A percentile compares a stretch with the other conserved stretches of the same genome.
Conservation (phyloP, 2,329 filamentous ascomycete species). For the Xylariaceae sp. region DNA sequence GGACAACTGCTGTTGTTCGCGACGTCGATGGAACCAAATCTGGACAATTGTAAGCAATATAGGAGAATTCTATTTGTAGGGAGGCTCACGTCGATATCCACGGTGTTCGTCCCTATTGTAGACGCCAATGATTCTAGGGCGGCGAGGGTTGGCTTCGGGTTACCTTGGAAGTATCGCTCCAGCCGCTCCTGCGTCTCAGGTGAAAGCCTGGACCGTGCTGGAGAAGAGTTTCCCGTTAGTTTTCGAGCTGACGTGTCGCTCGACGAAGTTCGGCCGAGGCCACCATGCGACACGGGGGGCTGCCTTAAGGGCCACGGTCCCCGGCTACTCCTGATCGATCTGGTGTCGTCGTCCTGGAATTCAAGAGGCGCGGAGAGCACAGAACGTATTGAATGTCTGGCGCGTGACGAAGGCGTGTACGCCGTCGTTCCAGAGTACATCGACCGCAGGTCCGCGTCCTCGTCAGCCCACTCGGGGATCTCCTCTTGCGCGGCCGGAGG, state of each 20-base stretch:
- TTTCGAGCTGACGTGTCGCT: too few species aligned
- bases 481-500: slow-evolving; percentile 9
- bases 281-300: too few species aligned
- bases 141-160: slow-evolving; percentile 40
- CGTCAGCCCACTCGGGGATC: slow-evolving; percentile 11
- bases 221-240: too few species aligned
- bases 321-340: too few species aligned
- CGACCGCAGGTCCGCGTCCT: slow-evolving; percentile 18
- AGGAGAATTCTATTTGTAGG: not conserved
- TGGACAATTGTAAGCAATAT: slow-evolving; percentile 16
- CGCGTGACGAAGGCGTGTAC: too few species aligned
- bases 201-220: too few species aligned
- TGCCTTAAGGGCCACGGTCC: too few species aligned
- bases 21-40: slow-evolving; percentile 47
- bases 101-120: slow-evolving; percentile 43
- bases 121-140: slow-evolving; percentile 47
- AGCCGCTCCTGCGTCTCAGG: slow-evolving; percentile 42
- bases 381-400: too few species aligned
- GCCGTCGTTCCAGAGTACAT: slow-evolving; percentile 23
- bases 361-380: too few species aligned
- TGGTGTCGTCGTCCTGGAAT: too few species aligned
- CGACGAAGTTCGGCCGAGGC: too few species aligned
- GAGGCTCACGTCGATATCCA: slow-evolving; percentile 38
- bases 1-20: slow-evolving; percentile 39
- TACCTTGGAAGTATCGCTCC: slow-evolving; percentile 44